phyloP scores from a whole-genome alignment of 1,139 yeast genomes.

The Suhomyces kunorum region DNA sequence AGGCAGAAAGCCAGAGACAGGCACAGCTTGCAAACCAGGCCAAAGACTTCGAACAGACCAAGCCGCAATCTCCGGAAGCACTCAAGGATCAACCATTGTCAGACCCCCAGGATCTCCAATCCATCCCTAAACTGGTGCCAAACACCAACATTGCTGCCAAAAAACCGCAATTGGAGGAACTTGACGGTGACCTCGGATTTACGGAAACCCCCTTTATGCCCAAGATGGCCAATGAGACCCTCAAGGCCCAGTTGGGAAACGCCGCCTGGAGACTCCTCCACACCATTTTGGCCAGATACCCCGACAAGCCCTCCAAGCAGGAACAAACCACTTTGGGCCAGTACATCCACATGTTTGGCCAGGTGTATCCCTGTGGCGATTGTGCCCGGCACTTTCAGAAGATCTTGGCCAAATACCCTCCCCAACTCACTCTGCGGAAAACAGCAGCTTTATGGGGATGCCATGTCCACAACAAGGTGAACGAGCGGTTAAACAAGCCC shows the following conservation, averaged over 20 bases:
- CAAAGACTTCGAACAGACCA: not conserved
- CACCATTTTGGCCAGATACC: slow-evolving; percentile 87
- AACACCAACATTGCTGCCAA: not conserved
- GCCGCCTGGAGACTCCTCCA: slow-evolving; percentile 89
- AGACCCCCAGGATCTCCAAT: slow-evolving; percentile 1
- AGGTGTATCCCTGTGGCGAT: slow-evolving; percentile 90
- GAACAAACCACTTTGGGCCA: slow-evolving; percentile 62
- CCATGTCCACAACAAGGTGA: slow-evolving; percentile 85
- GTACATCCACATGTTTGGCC: slow-evolving; percentile 63
- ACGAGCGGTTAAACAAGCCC: slow-evolving; percentile 66
- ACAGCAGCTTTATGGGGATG: slow-evolving; percentile 97
- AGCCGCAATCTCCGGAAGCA: not conserved
- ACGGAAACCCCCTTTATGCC: slow-evolving; percentile 76
- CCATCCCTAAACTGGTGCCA: slow-evolving; percentile 2
- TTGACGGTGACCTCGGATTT: slow-evolving; percentile 16
- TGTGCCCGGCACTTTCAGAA: slow-evolving; percentile 89
- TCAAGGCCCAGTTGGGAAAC: slow-evolving; percentile 74
- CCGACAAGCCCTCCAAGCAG: slow-evolving; percentile 68
- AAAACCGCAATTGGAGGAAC: not conserved
- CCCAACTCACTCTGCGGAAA: slow-evolving; percentile 75
- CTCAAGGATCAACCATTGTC: slow-evolving; percentile 1
- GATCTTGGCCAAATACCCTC: slow-evolving; percentile 72
- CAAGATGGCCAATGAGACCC: slow-evolving; percentile 66
- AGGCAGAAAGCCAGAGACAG: not conserved
- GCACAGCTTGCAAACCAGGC: slow-evolving; percentile 2